These are phyloP conservation scores for Venturia carpophila DNA, from an alignment of 2,329 filamentous ascomycete species.

Conservation along the genomic window DNA sequence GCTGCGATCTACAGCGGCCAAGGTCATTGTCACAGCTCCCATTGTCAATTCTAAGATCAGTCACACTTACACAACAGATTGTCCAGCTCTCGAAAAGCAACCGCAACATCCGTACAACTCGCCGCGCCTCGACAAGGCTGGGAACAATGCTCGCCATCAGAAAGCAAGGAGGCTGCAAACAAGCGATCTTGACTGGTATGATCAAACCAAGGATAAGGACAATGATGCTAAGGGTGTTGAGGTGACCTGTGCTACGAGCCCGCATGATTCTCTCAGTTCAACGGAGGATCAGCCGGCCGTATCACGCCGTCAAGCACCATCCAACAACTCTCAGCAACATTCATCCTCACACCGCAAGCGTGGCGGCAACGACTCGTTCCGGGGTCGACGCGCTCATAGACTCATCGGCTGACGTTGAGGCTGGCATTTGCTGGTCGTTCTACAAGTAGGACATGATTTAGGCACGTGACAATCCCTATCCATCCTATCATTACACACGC, in stretches of 20 bases:
- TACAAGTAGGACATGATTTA: slow-evolving; percentile 13
- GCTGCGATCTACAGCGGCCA: slow-evolving; percentile 30
- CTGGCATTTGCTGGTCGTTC: slow-evolving; percentile 11
- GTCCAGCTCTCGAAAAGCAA: slow-evolving; percentile 20
- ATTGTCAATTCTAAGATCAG: slow-evolving; percentile 38
- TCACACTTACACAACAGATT: slow-evolving; percentile 11
- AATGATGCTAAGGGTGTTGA: slow-evolving; percentile 1
- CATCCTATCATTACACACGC: background rate
- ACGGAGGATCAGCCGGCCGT: background rate
- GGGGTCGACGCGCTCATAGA: slow-evolving; percentile 4
- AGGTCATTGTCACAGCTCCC: slow-evolving; percentile 34
- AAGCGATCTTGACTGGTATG: slow-evolving; percentile 91
- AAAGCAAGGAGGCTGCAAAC: slow-evolving; percentile 85
- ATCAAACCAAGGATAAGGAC: slow-evolving; percentile 8
- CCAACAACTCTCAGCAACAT: slow-evolving; percentile 3
- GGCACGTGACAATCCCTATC: background rate
- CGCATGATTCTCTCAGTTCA: slow-evolving; percentile 10
- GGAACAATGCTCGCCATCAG: slow-evolving; percentile 63
- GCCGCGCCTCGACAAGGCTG: slow-evolving; percentile 43
- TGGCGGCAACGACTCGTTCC: slow-evolving; percentile 7
- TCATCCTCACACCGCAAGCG: slow-evolving; percentile 6
- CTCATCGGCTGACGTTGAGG: slow-evolving; percentile 11
- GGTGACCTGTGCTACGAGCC: slow-evolving; percentile 3
- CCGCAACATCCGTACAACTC: slow-evolving; percentile 27
- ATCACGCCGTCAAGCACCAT: background rate